Conservation (phyloP, 2,329 filamentous ascomycete species). For the Pseudocercospora eumusae region DNA sequence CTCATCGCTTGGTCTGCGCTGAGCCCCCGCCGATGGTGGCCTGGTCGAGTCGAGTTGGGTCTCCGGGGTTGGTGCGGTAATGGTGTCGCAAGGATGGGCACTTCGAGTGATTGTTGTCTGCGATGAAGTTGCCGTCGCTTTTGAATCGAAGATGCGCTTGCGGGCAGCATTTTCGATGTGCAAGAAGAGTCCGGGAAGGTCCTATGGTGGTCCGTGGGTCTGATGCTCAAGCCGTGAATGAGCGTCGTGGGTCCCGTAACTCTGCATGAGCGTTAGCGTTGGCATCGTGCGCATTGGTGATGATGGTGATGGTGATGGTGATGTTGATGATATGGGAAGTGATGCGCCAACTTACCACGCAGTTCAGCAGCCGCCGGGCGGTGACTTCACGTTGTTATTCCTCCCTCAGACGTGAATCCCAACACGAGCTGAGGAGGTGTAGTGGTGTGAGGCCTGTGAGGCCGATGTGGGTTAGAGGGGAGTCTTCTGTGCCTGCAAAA, state of each 20-base stretch:
- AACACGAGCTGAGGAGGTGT: constrained; percentile 25
- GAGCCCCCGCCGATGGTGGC: constrained; percentile 74
- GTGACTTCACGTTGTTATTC: constrained; percentile 24
- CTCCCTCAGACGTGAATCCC: constrained; percentile 29
- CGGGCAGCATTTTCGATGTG: constrained; percentile 70
- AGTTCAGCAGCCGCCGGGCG: constrained; percentile 77
- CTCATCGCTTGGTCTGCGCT: constrained; percentile 69
- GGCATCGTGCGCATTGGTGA: not conserved
- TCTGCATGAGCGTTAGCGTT: constrained; percentile 23
- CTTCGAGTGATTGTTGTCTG: constrained; percentile 85
- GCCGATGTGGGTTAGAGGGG: constrained; percentile 19
- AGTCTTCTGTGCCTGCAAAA: constrained; percentile 13
- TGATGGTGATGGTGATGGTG: not conserved
- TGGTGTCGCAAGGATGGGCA: constrained; percentile 65
- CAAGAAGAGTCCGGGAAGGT: constrained; percentile 65
- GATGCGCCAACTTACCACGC: constrained; percentile 61
- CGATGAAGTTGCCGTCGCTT: constrained; percentile 74
- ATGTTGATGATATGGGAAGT: not conserved
- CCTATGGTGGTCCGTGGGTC: constrained; percentile 32
- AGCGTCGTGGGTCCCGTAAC: constrained; percentile 34
- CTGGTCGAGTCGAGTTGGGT: constrained; percentile 44
- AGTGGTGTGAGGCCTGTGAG: constrained; percentile 12
- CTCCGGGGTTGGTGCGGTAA: constrained; percentile 60
- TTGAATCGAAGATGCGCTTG: constrained; percentile 68
- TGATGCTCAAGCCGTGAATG: constrained; percentile 26